Evolutionary conservation across 257 asterid species (phyloP), one percentile per base, ranked within the genome.

Genomic region (Pogostemon cablin): DNA sequence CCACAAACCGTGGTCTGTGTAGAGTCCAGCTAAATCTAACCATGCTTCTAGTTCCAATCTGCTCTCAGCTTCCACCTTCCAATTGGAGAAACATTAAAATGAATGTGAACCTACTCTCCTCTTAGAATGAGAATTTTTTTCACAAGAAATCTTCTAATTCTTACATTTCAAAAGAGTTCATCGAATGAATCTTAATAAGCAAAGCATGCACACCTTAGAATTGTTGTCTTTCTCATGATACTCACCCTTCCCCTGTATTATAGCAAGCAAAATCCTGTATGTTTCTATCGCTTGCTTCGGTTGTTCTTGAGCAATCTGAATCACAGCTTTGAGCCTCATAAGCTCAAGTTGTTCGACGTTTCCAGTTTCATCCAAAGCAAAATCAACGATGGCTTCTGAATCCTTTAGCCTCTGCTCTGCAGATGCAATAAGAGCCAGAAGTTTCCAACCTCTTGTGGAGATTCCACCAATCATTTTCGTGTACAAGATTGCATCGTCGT

Each of bases 261-360:
- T 54, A 17, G 91, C 79, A 11, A 92, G 88, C 85, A 90, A 71
- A 78, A 88, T 70, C 80, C 86, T 74, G 75, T 85, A 92, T 0
- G 91, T 92, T 75, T 92, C 97, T 35, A 87, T 85, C 8, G 98
- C 97, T 77, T 84, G 95, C 79, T 88, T 90, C 5, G 96, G 97
- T 46, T 86, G 86, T 73, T 84, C 85, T 78, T 84, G 81, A 41
- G 87, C 86, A 62, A 82, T 85, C 81, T 87, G 93, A 78, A 88
- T 79, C 34, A 84, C 76, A 8, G 91, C 98, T 88, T 92, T 92
- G 75, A 90, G 32, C 70, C 95, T 82, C 64, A 92, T 80, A 78
- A 88, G 87, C 62, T 90, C 91, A 67, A 92, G 67, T 69, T 79
- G 91, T 72, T 92, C 95, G n/a, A 87, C 15, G 15, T 79, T 67